Evolutionary conservation across 768 basidiomycete species (phyloP).

Genomic region (Suillus hirtellus): DNA sequence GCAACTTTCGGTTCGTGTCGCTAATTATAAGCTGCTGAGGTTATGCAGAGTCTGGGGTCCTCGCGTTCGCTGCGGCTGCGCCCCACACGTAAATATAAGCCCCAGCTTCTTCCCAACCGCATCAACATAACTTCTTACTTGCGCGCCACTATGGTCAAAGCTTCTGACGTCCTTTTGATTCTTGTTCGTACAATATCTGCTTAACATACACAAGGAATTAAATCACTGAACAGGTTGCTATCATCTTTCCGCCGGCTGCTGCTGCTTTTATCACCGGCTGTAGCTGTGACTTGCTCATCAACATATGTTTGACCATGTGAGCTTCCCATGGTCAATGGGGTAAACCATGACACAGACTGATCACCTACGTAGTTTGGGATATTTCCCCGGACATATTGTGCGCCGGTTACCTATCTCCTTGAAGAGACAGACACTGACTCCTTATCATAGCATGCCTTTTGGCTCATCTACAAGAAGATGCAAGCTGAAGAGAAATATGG

Average conservation of each 20-base stretch:
- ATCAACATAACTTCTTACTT: background rate
- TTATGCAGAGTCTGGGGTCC: background rate
- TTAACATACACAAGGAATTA: background rate
- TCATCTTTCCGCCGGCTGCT: conserved; percentile 81
- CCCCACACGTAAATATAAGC: background rate
- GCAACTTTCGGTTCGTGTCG: background rate
- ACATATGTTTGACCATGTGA: conserved; percentile 75
- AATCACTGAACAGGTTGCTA: conserved; percentile 55
- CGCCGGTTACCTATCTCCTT: conserved; percentile 17
- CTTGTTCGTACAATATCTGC: conserved; percentile 46
- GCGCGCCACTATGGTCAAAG: conserved; percentile 41
- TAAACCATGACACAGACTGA: conserved; percentile 11
- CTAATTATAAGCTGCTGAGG: background rate
- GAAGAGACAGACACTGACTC: conserved; percentile 5
- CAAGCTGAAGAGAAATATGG: conserved; percentile 84
- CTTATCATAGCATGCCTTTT: conserved; percentile 68
- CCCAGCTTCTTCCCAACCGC: background rate
- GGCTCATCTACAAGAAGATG: conserved; percentile 90
- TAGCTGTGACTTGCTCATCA: conserved; percentile 85
- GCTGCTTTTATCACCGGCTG: conserved; percentile 79
- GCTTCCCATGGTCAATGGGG: conserved; percentile 22
- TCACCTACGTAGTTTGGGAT: conserved; percentile 57
- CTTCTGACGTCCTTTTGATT: conserved; percentile 79
- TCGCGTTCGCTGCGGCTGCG: background rate
- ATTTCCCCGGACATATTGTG: conserved; percentile 64